Conservation (phyloP, 805 yeast species). For the Candida sanyiensis region DNA sequence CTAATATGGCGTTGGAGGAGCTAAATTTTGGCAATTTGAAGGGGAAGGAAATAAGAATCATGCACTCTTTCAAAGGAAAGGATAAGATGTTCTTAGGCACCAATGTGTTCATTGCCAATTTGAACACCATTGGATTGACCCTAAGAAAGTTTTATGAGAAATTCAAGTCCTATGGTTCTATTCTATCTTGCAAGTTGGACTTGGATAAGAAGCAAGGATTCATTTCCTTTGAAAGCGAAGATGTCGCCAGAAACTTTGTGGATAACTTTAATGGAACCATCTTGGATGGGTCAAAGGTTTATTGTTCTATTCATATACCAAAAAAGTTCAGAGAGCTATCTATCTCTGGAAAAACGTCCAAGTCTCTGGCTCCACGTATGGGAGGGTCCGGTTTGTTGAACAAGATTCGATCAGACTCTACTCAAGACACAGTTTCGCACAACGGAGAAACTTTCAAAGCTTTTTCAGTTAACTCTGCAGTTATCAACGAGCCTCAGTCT, state of each 20-base stretch:
- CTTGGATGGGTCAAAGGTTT: constrained; percentile 28
- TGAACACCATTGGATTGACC: constrained; percentile 30
- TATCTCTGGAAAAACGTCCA: neutral
- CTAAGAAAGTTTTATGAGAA: constrained; percentile 43
- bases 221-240: constrained; percentile 31
- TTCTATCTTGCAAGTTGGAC: constrained; percentile 38
- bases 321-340: constrained; percentile 14
- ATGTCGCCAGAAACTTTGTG: constrained; percentile 33
- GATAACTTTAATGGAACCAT: constrained; percentile 24
- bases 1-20: constrained; percentile 49
- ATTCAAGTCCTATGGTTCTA: constrained; percentile 42
- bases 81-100: constrained; percentile 37
- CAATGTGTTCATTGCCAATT: constrained; percentile 44
- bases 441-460: constrained; percentile 1
- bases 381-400: neutral
- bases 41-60: constrained; percentile 44
- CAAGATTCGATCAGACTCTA: constrained; percentile 7
- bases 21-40: constrained; percentile 43
- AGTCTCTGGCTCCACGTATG: neutral
- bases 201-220: constrained; percentile 35
- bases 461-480: constrained; percentile 1
- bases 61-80: constrained; percentile 49
- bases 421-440: constrained; percentile 5
- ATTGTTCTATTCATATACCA: constrained; percentile 38
- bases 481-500: neutral